These are phyloP conservation scores for Aurantiochytrium sp. DNA, from an alignment of 108 stramenopile genomes.

Conservation along the genomic window DNA sequence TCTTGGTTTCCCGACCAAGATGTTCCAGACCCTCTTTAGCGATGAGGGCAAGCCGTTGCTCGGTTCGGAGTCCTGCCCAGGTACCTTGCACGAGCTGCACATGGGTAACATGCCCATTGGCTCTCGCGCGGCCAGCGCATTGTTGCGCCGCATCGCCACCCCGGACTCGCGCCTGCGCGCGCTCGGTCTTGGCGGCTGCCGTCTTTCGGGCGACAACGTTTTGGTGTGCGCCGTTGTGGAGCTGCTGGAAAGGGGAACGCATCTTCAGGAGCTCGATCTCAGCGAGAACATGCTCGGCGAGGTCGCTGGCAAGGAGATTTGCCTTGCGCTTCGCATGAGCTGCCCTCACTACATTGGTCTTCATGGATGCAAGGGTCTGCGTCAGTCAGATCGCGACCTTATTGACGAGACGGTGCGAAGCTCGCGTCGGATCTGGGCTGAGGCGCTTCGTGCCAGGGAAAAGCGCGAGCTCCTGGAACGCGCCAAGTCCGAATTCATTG, in stretches of 20 bases:
- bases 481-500: neutral
- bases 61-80: neutral
- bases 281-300: neutral
- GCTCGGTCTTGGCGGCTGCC: neutral
- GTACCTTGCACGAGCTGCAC: neutral
- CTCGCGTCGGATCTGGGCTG: neutral
- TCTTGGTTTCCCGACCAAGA: neutral
- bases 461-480: neutral
- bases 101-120: neutral
- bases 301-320: neutral
- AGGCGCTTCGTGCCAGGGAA: neutral
- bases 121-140: neutral
- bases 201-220: neutral
- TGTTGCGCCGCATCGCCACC: neutral
- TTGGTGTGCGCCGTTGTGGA: neutral
- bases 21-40: neutral
- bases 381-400: neutral
- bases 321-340: neutral
- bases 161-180: neutral
- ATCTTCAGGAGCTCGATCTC: neutral
- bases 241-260: neutral
- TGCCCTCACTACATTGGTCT: neutral
- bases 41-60: neutral
- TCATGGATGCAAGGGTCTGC: neutral
- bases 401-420: neutral